These are phyloP conservation scores for Dendrobium chrysotoxum DNA, from an alignment of 106 monocot genomes.

Conservation along the genomic window DNA sequence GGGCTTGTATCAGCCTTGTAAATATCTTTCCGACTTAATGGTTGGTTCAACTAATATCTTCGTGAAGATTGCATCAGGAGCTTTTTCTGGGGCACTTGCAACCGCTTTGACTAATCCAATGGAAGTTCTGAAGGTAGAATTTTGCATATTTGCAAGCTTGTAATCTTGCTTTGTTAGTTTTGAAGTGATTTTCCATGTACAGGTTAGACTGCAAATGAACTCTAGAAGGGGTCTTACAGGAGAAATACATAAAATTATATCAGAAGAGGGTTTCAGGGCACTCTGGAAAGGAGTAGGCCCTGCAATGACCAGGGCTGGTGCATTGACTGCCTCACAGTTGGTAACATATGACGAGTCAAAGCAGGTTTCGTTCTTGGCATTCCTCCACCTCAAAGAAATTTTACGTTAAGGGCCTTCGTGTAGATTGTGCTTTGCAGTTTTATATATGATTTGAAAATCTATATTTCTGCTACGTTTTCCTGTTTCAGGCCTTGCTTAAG, in stretches of 20 bases:
- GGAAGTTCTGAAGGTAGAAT: conserved; percentile 81
- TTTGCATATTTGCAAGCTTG: neutral
- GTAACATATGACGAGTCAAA: conserved; percentile 96
- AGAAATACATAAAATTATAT: conserved; percentile 44
- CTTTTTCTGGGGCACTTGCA: conserved; percentile 78
- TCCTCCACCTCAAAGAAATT: conserved; percentile 7
- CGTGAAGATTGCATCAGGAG: conserved; percentile 83
- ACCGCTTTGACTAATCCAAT: conserved; percentile 85
- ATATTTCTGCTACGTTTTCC: neutral
- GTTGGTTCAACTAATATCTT: conserved; percentile 80
- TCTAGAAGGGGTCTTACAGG: conserved; percentile 34
- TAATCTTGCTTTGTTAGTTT: neutral
- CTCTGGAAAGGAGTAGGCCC: conserved; percentile 98
- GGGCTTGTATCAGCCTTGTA: conserved; percentile 91
- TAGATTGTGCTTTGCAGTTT: neutral
- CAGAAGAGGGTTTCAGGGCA: conserved; percentile 56
- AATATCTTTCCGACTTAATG: conserved; percentile 44
- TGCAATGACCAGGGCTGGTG: conserved; percentile 81
- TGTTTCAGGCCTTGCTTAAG: conserved; percentile 55
- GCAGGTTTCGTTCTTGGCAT: conserved; percentile 48
- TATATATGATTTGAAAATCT: neutral
- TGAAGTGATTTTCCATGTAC: conserved; percentile 3
- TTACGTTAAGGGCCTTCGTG: neutral
- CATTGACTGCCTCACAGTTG: conserved; percentile 86
- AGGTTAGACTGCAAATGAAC: conserved; percentile 89